phyloP scores from a whole-genome alignment of 2,329 filamentous ascomycete species.

The Trichoderma guizhouense region DNA sequence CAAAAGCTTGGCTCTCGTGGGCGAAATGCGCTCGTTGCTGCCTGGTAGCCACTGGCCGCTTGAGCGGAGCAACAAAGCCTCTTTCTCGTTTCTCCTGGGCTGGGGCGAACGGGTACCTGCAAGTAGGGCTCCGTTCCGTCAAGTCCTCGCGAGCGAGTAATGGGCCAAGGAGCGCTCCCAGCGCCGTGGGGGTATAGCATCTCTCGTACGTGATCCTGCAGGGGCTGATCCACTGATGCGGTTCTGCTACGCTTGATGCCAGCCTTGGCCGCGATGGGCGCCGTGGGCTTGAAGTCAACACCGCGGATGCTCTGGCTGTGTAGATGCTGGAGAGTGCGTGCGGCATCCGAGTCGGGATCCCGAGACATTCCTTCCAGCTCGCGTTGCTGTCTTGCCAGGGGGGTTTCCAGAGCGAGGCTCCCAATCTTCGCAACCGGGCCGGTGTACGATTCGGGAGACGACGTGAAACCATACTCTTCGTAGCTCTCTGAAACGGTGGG shows the following conservation, averaged over 20 bases:
- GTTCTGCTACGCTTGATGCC: constrained; percentile 60
- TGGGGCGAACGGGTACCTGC: constrained; percentile 41
- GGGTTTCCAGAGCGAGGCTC: constrained; percentile 48
- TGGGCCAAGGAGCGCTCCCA: constrained; percentile 33
- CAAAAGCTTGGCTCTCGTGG: constrained; percentile 62
- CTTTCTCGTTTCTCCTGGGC: constrained; percentile 53
- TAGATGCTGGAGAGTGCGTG: constrained; percentile 57
- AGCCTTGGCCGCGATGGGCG: constrained; percentile 30
- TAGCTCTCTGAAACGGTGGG: constrained; percentile 57
- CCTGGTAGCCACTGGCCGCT: constrained; percentile 46
- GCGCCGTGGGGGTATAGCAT: constrained; percentile 43
- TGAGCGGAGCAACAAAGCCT: constrained; percentile 65
- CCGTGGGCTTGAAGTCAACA: constrained; percentile 35
- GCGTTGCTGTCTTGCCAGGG: constrained; percentile 43
- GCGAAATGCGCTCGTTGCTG: constrained; percentile 45
- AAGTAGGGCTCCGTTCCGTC: constrained; percentile 27
- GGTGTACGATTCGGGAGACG: constrained; percentile 57
- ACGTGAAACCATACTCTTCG: constrained; percentile 48
- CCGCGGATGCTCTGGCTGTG: constrained; percentile 48
- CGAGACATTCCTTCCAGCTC: constrained; percentile 43
- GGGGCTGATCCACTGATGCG: constrained; percentile 54
- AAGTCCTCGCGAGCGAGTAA: constrained; percentile 34
- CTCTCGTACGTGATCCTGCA: constrained; percentile 66
- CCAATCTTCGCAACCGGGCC: constrained; percentile 51
- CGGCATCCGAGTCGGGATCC: constrained; percentile 51